Base-by-base conservation (phyloP, 495 filamentous ascomycete genomes). In the Antarctomyces pellizariae region DNA sequence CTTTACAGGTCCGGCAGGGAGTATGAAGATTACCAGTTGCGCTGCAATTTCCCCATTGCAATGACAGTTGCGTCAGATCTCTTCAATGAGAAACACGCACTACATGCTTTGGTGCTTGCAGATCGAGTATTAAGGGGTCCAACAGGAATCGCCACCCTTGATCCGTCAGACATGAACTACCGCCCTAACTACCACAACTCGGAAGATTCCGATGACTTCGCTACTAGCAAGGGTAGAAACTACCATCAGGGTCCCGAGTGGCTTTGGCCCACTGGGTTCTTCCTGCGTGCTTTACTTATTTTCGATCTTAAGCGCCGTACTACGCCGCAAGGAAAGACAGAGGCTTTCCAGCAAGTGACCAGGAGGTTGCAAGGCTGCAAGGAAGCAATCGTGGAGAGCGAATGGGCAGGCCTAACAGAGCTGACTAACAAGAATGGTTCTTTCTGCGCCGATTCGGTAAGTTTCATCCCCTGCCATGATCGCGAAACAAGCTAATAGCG, bases 211-310 rank as follows among this genome's bases (percentile, higher is more conserved):
- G 64, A 59, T 18, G 76, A 92, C 43, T 95, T 91, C 42, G 61
- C 71, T 1, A 93, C 80, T 0, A 66, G 72, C 30, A 95, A 95
- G 40, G 89, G 89, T 8, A 59, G 89, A 10, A 93, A 92, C 43
- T 99, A 99, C 46, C 89, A 99, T 45, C 86, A 95, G 47, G 89
- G 89, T 1, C 89, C 89, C 0, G 89, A 99, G 48, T 99, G 89
- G 89, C 54, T 92, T n/a, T 99, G 89, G 89, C 89, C 82, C 1
- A 78, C 76, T 3, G 89, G 89, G 5, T 99, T 75, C 58, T 95
- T 84, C 56, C 56, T 93, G 9, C 64, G 89, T 18, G 89, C 89
- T 1, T 52, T 99, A 30, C 54, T 95, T 27, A 72, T 76, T 45
- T 93, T 95, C 42, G 84, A 92, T 47, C 55, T 93, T 21, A 57